Percentiles rank a stretch among this genome's conserved stretches.
Evolutionary conservation across 495 filamentous ascomycete species (phyloP).

Genomic region (Podospora anserina): DNA sequence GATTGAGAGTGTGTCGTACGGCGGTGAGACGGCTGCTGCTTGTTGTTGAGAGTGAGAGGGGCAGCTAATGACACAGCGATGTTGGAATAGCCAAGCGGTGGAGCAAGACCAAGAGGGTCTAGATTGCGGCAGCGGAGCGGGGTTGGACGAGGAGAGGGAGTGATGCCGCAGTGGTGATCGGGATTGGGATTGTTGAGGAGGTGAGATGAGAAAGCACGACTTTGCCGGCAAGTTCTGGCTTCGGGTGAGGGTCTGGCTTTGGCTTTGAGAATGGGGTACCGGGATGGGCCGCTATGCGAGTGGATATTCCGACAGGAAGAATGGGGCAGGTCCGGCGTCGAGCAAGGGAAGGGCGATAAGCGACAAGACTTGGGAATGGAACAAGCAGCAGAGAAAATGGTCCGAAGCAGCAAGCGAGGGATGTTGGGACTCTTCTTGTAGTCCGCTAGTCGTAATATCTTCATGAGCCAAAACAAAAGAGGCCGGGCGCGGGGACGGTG

Average conservation of each 20-base stretch:
- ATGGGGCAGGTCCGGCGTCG: conserved; percentile 20
- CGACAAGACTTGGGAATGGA: neutral
- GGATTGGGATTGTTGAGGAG: no score
- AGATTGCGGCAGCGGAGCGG: neutral
- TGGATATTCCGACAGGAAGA: conserved; percentile 19
- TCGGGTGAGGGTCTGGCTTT: conserved; percentile 11
- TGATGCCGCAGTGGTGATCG: neutral
- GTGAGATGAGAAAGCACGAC: conserved; percentile 13
- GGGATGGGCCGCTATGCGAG: conserved; percentile 19
- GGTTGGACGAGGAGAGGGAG: conserved; percentile 3
- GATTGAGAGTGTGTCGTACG: conserved; percentile 16
- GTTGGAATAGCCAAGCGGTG: neutral
- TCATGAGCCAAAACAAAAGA: neutral
- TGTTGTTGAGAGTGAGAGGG: neutral
- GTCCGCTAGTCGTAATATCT: conserved; percentile 5
- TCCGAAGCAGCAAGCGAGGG: neutral
- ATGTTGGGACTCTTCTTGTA: neutral
- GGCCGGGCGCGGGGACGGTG: neutral
- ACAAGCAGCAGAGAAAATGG: conserved; percentile 1
- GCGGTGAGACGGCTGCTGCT: neutral
- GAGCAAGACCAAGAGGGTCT: neutral
- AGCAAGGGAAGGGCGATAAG: conserved; percentile 22
- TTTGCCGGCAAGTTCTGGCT: conserved; percentile 13
- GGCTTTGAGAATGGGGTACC: conserved; percentile 9
- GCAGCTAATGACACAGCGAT: neutral